Conservation (phyloP, 140 eudicot species). For the Bidens hawaiensis region DNA sequence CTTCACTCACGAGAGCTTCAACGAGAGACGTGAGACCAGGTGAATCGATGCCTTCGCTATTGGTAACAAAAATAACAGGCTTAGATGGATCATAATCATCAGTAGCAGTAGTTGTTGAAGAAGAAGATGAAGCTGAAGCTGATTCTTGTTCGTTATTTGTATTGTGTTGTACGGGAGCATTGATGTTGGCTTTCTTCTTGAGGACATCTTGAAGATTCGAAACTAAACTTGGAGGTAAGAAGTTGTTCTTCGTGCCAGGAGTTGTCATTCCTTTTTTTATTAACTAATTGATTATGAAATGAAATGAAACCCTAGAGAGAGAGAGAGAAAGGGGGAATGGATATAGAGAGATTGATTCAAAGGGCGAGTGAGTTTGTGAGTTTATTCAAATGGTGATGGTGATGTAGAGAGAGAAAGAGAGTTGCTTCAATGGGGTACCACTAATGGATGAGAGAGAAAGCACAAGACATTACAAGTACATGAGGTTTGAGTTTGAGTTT, state of each 20-base stretch:
- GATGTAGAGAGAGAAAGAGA: conserved; percentile 17
- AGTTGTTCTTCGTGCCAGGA: conserved; percentile 38
- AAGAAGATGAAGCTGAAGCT: conserved; percentile 31
- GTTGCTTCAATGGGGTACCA: conserved; percentile 31
- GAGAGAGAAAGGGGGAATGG: conserved; percentile 2
- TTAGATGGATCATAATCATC: conserved; percentile 29
- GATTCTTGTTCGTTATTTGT: conserved; percentile 28
- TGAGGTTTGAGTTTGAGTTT: too few species aligned
- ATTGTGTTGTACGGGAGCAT: conserved; percentile 11
- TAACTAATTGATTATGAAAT: background rate
- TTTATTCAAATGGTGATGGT: conserved; percentile 34
- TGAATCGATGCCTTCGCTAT: conserved; percentile 78
- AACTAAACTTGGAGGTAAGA: conserved; percentile 81
- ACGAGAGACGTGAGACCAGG: conserved; percentile 67
- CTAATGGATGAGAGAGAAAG: conserved; percentile 5
- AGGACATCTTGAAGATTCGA: conserved; percentile 81
- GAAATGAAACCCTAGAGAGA: conserved; percentile 48
- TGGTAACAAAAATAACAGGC: conserved; percentile 80
- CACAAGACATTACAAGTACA: too few species aligned
- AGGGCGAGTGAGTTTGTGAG: conserved; percentile 23
- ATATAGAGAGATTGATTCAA: conserved; percentile 47
- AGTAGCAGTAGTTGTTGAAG: background rate
- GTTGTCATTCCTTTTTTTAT: conserved; percentile 27
- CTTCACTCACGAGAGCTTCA: conserved; percentile 61
- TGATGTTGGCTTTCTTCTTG: conserved; percentile 34